Evolutionary conservation across 140 eudicot species (phyloP), one percentile per base, ranked within the genome.

Genomic region (Senecio squalidus): DNA sequence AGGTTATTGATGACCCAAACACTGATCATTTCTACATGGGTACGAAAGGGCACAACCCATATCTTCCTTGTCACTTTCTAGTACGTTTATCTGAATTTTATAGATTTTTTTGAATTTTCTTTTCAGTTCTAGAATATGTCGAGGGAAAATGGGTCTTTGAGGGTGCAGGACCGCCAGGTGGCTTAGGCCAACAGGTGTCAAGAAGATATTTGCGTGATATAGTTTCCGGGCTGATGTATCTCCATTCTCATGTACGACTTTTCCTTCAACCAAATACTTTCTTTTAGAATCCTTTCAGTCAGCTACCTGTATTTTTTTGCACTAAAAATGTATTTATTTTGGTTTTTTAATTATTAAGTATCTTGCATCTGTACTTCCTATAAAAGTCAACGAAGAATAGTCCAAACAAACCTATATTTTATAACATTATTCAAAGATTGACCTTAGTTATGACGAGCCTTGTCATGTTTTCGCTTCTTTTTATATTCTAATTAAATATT

Each of bases 11-110:
- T 84, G 98, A 92, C 77, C 98, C 96, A 62, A 73, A 77, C 49
- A 77, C 89, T 22, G 98, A 92, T 82, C 82, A 84, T 74, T 92
- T 92, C 80, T 92, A 84, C 71, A 92, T 92, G 98, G 98, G 98
- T 92, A 92, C 39, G 60, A 48, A 34, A 45, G 30, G 36, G 55
- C 69, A 55, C 70, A 43, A 47, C 21, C 57, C 33, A 23, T 65
- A 55, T 41, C 43, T 9, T 5, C 18, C 10, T 55, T 60, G 29
- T 16, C 9, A 18, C 2, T 11, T 9, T 25, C 14, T 25, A 49
- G 8, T 39, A 9, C 23, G 27, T n/a, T 55, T 51, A 21, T 52
- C 14, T 1, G n/a, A 41, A 1, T 13, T 55, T 43, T 39, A 16
- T 40, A 34, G 44, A 34, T 15, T 31, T 17, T 2, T 48, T 0